Percentiles rank a stretch among this genome's conserved stretches.
Evolutionary conservation across 148 eudicot genomes (phyloP).

Genomic region (Limonium bicolor): DNA sequence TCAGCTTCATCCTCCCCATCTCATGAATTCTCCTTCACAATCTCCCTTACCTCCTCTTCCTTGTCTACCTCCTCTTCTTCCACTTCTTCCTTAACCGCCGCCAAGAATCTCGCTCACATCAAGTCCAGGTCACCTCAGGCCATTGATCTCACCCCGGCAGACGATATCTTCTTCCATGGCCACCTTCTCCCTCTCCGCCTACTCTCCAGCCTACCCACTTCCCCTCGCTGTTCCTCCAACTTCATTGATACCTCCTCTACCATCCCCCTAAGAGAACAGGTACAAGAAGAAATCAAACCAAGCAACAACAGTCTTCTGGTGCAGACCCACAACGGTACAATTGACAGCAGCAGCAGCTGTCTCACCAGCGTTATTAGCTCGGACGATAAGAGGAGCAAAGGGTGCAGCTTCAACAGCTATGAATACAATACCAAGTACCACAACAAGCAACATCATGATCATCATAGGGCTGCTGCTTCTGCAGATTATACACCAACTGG

Average conservation of each 20-base stretch:
- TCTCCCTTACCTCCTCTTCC: constrained; percentile 13
- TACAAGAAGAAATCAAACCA: not conserved
- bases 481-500: not conserved
- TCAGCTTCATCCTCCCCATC: constrained; percentile 28
- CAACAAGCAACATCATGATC: not conserved
- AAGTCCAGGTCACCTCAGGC: constrained; percentile 8
- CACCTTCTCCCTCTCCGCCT: constrained; percentile 65
- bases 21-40: constrained; percentile 38
- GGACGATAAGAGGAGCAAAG: not conserved
- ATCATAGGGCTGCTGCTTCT: no score
- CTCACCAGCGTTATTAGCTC: not conserved
- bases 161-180: constrained; percentile 73
- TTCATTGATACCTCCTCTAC: constrained; percentile 47
- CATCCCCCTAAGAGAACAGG: constrained; percentile 24
- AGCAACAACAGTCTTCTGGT: no score
- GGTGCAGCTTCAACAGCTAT: constrained; percentile 7
- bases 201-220: constrained; percentile 36
- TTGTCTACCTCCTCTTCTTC: not conserved
- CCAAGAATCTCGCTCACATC: not conserved
- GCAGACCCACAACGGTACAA: not conserved
- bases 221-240: constrained; percentile 50
- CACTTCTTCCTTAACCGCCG: no score
- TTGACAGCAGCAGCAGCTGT: not conserved
- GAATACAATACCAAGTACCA: not conserved
- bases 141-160: constrained; percentile 61